phyloP scores from a whole-genome alignment of 208 protist species.

The Acanthamoeba royreba region DNA sequence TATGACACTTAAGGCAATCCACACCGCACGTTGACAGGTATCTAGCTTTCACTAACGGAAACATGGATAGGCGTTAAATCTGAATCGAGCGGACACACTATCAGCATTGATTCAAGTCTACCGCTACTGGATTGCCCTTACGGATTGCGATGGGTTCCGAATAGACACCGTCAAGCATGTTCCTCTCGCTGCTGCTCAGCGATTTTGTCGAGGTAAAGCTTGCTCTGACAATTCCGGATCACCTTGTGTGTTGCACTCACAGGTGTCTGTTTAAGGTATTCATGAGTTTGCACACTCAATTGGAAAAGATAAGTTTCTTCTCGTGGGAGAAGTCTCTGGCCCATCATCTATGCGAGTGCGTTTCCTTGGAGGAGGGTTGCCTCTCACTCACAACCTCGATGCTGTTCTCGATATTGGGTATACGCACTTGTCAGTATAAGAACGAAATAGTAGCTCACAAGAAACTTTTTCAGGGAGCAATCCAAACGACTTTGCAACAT shows the following conservation, averaged over 20 bases:
- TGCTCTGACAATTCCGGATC: neutral
- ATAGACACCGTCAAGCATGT: neutral
- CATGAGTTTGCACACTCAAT: neutral
- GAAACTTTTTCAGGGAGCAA: neutral
- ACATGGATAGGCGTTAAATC: neutral
- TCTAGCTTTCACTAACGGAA: neutral
- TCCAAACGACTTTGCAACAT: neutral
- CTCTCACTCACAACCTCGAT: slow-evolving; percentile 8
- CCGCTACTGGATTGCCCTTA: neutral
- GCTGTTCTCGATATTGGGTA: slow-evolving; percentile 8
- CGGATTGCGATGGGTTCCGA: neutral
- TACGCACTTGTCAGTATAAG: no score
- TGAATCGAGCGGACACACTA: neutral
- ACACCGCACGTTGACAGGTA: neutral
- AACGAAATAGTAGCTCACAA: no score
- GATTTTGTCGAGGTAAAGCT: neutral
- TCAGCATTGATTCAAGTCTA: neutral
- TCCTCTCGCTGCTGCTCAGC: neutral
- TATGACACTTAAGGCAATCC: neutral
- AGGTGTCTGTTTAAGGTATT: neutral
- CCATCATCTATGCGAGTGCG: neutral
- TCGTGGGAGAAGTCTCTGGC: neutral
- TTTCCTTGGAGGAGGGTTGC: neutral
- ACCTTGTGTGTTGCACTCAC: neutral
- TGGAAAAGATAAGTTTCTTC: slow-evolving; percentile 2